Evolutionary conservation across 2,329 filamentous ascomycete genomes (phyloP).

Genomic region (Hymenoscyphus linearis): DNA sequence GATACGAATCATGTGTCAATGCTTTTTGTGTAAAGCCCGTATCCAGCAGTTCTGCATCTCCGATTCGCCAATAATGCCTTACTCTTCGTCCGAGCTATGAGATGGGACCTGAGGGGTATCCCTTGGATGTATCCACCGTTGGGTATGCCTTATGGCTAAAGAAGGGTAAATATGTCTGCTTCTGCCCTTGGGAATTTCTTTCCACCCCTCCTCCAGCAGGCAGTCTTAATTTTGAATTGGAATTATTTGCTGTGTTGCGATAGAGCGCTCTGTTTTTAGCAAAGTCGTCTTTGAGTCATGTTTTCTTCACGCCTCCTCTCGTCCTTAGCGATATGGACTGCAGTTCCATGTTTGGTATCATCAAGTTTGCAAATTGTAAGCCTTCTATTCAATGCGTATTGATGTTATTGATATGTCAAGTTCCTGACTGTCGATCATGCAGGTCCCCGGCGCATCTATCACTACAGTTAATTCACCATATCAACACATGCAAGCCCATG

Average conservation of each 20-base stretch:
- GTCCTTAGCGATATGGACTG: neutral
- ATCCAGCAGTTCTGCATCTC: no score
- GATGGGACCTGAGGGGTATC: no score
- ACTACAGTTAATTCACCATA: conserved; percentile 32
- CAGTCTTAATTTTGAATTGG: neutral
- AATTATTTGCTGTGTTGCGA: neutral
- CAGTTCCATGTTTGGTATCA: neutral
- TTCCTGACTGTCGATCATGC: neutral
- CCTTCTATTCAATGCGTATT: neutral
- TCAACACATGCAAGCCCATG: conserved; percentile 61
- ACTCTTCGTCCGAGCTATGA: no score
- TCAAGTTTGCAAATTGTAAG: conserved; percentile 9
- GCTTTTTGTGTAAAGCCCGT: no score
- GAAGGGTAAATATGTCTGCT: neutral
- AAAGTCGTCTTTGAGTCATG: neutral
- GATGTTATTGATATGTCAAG: neutral
- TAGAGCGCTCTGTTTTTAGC: neutral
- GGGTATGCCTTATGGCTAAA: neutral
- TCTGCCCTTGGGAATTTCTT: neutral
- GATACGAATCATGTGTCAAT: no score
- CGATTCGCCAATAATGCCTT: no score
- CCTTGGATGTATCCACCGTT: no score
- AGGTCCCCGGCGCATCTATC: conserved; percentile 29
- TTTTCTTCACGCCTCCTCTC: neutral
- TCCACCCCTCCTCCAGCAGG: neutral